A percentile compares a stretch with the other conserved stretches of the same genome.
These are phyloP conservation scores for Oryza nivara DNA, from an alignment of 176 grass and related monocot genomes.

Conservation along the genomic window DNA sequence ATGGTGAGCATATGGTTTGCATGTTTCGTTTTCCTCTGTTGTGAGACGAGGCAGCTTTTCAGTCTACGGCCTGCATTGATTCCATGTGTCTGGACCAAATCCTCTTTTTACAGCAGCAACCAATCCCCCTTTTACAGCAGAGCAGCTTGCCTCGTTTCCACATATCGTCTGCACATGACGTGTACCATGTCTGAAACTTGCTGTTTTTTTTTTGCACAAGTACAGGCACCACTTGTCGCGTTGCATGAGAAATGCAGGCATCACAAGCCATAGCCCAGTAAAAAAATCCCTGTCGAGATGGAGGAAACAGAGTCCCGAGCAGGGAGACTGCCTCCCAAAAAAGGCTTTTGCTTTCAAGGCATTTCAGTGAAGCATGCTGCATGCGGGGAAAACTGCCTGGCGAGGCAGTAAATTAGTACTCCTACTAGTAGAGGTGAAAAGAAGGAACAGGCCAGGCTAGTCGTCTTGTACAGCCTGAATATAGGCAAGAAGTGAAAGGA, in stretches of 20 bases:
- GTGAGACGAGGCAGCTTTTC: background rate
- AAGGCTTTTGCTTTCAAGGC: background rate
- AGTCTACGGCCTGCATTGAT: constrained; percentile 10
- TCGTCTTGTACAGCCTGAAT: constrained; percentile 1
- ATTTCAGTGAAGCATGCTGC: background rate
- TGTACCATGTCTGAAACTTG: constrained; percentile 10
- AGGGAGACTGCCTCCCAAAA: background rate
- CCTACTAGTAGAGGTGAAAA: background rate
- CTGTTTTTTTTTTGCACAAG: constrained; percentile 15
- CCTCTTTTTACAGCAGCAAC: background rate
- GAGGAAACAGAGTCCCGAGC: background rate
- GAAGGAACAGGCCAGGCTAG: constrained; percentile 19
- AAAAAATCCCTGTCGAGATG: background rate
- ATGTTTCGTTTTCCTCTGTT: background rate
- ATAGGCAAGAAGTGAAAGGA: background rate
- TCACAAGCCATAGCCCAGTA: background rate
- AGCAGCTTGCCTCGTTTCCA: constrained; percentile 2
- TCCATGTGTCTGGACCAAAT: constrained; percentile 22
- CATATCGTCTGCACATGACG: constrained; percentile 23
- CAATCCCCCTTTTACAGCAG: background rate
- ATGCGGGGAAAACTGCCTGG: background rate
- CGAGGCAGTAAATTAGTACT: background rate
- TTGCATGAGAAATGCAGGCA: background rate
- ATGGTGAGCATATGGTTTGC: background rate
- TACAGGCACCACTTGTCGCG: background rate